Evolutionary conservation across 1,284 basidiomycete genomes (phyloP), one percentile per base, ranked within the genome.

Genomic region (Polyporus tsugae): DNA sequence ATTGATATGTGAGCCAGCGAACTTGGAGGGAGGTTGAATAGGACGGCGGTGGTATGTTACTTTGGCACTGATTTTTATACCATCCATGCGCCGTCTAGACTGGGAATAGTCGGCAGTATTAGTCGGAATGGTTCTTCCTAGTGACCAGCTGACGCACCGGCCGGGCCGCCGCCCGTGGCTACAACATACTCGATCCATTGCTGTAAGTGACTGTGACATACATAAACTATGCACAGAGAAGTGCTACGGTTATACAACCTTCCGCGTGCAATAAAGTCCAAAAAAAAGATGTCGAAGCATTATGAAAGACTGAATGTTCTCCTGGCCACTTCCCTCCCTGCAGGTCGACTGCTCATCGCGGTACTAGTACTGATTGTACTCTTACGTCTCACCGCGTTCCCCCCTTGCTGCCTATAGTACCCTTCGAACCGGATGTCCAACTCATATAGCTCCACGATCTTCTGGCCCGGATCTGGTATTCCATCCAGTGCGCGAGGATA

Each of bases 341-440:
- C 19, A 19, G 35, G 36, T 38, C 35, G 35, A 38, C 35, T 38
- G 17, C 6, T 13, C 19, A 38, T 22, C 33, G 25, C 53, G 2
- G 53, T 55, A 35, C 33, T 55, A 19, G 55, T 38, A 22, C 55
- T 58, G 36, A 58, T 35, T 10, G 55, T 36, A 5, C 55, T 38
- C 38, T 55, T 55, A 15, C 55, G 55, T 22, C 11, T 38, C 19
- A 58, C 29, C 35, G 60, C 33, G 19, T 36, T 9, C 19, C 17
- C 22, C 9, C 41, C 25, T 36, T 63, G 62, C 49, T 39, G 49
- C 38, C 17, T 35, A n/a, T 64, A 69, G 36, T 42, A 62, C 15
- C 68, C 71, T 6, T 62, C 65, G 58, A 60, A 68, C 42, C 61
- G 49, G 36, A 72, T 67, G 11, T 72, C 71, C 33, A 72, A 63